Percentiles rank a stretch among this genome's conserved stretches.
Evolutionary conservation across 257 asterid species (phyloP).

Genomic region (Fraxinus cuspidata): DNA sequence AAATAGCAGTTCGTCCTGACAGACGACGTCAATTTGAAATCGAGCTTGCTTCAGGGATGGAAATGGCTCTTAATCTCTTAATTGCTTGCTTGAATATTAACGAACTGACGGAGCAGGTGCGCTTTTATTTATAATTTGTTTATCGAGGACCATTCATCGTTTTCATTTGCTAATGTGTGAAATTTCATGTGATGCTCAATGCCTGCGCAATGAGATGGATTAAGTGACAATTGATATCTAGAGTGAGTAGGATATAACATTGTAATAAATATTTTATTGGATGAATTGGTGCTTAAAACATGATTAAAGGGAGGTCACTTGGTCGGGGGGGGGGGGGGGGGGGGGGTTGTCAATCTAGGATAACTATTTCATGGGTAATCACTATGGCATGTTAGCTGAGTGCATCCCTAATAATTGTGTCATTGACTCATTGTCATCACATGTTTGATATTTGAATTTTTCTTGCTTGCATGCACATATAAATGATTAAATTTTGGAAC

Average conservation of each 20-base stretch:
- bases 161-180: not conserved
- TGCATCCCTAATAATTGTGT: not conserved
- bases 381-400: not conserved
- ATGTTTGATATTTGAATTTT: constrained; percentile 16
- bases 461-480: constrained; percentile 8
- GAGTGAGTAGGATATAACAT: not conserved
- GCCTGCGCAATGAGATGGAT: constrained; percentile 12
- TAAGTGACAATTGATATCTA: constrained; percentile 9
- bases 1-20: constrained; percentile 96
- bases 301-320: not conserved
- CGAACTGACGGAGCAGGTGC: constrained; percentile 86
- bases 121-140: constrained; percentile 23
- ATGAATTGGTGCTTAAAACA: not conserved
- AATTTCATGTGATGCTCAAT: constrained; percentile 2
- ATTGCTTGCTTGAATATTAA: constrained; percentile 82
- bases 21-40: constrained; percentile 90
- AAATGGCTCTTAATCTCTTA: constrained; percentile 74
- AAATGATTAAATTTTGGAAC: constrained; percentile 9
- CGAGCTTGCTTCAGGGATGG: constrained; percentile 83
- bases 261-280: not conserved
- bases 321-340: too few species aligned
- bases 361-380: not conserved
- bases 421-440: not conserved
- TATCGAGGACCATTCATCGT: not conserved
- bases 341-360: not conserved